Percentiles rank a stretch among this genome's conserved stretches.
Conservation (phyloP, 768 basidiomycete species). For the Lactarius quietus region DNA sequence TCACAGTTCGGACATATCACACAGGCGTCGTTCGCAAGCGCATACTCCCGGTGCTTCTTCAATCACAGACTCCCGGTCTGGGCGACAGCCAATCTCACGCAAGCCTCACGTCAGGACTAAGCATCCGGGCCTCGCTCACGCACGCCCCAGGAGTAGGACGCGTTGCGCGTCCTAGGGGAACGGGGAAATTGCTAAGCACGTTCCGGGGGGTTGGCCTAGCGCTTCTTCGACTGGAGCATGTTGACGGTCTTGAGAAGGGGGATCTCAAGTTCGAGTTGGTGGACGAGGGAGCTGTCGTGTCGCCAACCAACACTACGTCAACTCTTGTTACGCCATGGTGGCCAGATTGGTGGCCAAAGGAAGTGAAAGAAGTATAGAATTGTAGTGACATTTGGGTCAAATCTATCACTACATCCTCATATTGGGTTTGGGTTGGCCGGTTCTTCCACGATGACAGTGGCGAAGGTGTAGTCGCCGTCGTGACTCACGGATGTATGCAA, state of each 20-base stretch:
- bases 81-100: neutral
- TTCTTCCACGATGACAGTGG: conserved; percentile 60
- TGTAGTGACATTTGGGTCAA: neutral
- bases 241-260: conserved; percentile 50
- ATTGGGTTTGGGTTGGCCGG: conserved; percentile 2
- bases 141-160: conserved; percentile 31
- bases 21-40: conserved; percentile 90
- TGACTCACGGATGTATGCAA: conserved; percentile 77
- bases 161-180: conserved; percentile 59
- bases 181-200: conserved; percentile 70
- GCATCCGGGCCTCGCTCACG: conserved; percentile 33
- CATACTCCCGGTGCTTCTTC: conserved; percentile 73
- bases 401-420: neutral
- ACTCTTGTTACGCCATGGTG: conserved; percentile 47
- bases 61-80: conserved; percentile 28
- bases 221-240: conserved; percentile 75
- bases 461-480: conserved; percentile 73
- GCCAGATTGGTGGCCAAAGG: conserved; percentile 56
- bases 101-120: conserved; percentile 25
- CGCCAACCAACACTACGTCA: conserved; percentile 30
- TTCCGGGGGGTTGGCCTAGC: conserved; percentile 64
- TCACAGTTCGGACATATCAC: conserved; percentile 95
- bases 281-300: conserved; percentile 25
- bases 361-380: neutral
- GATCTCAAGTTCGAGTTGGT: conserved; percentile 40